A percentile compares a stretch with the other conserved stretches of the same genome.
Conservation (phyloP, 192 early-diverging fungal genomes). For the Backusella sp. region DNA sequence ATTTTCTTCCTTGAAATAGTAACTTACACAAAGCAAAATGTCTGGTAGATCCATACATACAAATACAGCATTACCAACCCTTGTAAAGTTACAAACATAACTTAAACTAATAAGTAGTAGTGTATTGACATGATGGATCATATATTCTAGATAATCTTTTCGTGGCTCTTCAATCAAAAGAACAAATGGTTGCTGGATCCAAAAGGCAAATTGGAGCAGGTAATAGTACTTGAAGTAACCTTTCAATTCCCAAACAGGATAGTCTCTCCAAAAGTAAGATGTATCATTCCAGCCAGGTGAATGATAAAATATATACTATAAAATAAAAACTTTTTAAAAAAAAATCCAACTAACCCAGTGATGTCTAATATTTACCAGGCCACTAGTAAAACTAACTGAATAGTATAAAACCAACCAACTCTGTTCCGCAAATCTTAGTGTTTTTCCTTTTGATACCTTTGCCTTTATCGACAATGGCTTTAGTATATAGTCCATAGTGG, state of each 20-base stretch:
- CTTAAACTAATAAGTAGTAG: conserved; percentile 52
- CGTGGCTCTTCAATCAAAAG: conserved; percentile 54
- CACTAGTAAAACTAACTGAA: conserved; percentile 50
- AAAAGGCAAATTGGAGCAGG: conserved; percentile 54
- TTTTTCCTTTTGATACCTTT: conserved; percentile 33
- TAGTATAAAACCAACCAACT: conserved; percentile 73
- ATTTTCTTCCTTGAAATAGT: background rate
- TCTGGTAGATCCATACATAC: conserved; percentile 67
- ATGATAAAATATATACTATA: conserved; percentile 56
- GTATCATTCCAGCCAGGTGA: conserved; percentile 65
- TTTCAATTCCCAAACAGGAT: conserved; percentile 46
- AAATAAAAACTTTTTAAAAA: background rate
- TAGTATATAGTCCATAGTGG: conserved; percentile 46
- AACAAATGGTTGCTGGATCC: conserved; percentile 59
- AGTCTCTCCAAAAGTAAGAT: conserved; percentile 48
- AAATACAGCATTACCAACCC: conserved; percentile 60
- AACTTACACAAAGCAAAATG: conserved; percentile 54
- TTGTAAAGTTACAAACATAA: conserved; percentile 57
- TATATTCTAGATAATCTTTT: conserved; percentile 53
- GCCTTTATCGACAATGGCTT: conserved; percentile 37
- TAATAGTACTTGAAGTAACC: conserved; percentile 53
- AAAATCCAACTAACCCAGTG: background rate
- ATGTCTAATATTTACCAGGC: conserved; percentile 46
- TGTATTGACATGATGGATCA: conserved; percentile 60
- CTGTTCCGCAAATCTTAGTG: conserved; percentile 65